These are phyloP conservation scores for Telfairia occidentalis DNA, from an alignment of 331 rosid species.

Conservation along the genomic window DNA sequence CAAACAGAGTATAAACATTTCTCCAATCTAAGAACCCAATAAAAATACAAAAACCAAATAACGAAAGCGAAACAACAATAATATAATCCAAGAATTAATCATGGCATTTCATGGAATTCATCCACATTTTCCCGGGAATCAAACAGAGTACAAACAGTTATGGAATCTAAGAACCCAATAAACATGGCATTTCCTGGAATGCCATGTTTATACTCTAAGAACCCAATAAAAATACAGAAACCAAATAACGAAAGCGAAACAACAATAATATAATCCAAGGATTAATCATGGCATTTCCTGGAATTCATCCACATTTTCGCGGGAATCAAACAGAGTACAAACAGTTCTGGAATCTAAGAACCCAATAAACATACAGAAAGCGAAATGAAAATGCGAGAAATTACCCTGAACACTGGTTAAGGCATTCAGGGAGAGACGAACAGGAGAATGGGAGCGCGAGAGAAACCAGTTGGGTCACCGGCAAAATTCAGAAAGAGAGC, in stretches of 20 bases:
- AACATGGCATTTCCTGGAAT: too few relatives aligned
- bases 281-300: background rate
- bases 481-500: conserved; percentile 29
- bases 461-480: conserved; percentile 41
- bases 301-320: background rate
- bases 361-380: background rate
- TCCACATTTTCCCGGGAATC: background rate
- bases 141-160: background rate
- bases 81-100: too few relatives aligned
- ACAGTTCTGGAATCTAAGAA: background rate
- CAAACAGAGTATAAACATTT: background rate
- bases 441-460: conserved; percentile 78
- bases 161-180: too few relatives aligned
- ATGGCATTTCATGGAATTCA: background rate
- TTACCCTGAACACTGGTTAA: conserved; percentile 79
- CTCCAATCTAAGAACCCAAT: background rate
- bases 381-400: background rate
- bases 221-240: background rate
- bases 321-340: background rate
- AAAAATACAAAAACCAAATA: background rate
- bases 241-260: background rate
- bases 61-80: background rate
- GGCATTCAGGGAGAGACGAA: conserved; percentile 84
- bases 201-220: too few relatives aligned
- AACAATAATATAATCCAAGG: background rate